Percentiles rank a stretch among this genome's conserved stretches.
Conservation (phyloP, 768 basidiomycete genomes). For the Suillus tomentosus region DNA sequence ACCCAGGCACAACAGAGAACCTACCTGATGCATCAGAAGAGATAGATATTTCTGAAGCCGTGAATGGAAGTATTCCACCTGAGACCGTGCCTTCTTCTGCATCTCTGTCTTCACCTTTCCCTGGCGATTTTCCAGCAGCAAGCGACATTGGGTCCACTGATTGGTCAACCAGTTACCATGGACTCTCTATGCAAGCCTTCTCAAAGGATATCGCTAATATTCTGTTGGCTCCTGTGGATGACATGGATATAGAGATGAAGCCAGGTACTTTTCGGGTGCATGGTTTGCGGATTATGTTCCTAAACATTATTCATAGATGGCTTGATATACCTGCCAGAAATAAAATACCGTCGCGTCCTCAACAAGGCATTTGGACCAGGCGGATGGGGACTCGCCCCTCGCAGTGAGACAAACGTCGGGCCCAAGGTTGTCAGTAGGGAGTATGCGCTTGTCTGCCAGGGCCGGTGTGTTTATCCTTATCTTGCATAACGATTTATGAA, state of each 20-base stretch:
- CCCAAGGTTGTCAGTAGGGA: conserved; percentile 89
- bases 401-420: conserved; percentile 88
- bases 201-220: conserved; percentile 70
- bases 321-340: conserved; percentile 92
- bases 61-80: conserved; percentile 18
- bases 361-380: conserved; percentile 96
- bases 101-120: conserved; percentile 22
- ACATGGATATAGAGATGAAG: conserved; percentile 88
- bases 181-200: conserved; percentile 78
- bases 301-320: conserved; percentile 59
- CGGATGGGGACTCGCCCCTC: conserved; percentile 94
- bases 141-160: conserved; percentile 47
- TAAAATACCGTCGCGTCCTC: conserved; percentile 90
- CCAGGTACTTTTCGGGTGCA: conserved; percentile 60
- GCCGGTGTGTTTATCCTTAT: conserved; percentile 55
- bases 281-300: background rate
- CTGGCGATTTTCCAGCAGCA: conserved; percentile 30
- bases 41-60: conserved; percentile 18
- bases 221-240: conserved; percentile 73
- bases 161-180: conserved; percentile 89
- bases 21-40: conserved; percentile 25
- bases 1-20: conserved; percentile 22
- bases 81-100: conserved; percentile 20
- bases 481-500: conserved; percentile 1
- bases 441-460: conserved; percentile 92